These are phyloP conservation scores for Aspergillus latus DNA, from an alignment of 2,329 filamentous ascomycete species.

Conservation along the genomic window DNA sequence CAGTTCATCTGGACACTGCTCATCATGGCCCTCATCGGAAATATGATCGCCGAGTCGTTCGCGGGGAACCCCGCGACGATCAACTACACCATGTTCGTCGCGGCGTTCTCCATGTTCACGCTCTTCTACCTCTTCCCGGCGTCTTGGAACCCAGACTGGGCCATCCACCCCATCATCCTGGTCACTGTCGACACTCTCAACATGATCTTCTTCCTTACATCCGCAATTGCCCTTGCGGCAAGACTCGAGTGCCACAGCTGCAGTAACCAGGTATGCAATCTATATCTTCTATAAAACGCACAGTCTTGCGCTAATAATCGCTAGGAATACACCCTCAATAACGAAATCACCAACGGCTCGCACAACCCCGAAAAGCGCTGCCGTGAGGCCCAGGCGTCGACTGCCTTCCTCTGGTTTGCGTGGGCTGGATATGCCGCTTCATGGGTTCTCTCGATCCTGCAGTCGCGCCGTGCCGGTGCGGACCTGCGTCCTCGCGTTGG, in stretches of 20 bases:
- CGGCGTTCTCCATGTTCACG: constrained; percentile 49
- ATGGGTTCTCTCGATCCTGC: constrained; percentile 41
- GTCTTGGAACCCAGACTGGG: constrained; percentile 41
- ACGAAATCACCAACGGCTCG: constrained; percentile 49
- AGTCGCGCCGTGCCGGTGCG: constrained; percentile 32
- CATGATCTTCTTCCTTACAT: constrained; percentile 49
- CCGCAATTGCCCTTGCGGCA: constrained; percentile 51
- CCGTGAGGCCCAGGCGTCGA: constrained; percentile 52
- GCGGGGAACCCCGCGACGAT: constrained; percentile 58
- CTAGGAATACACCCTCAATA: constrained; percentile 38
- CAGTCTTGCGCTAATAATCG: not conserved
- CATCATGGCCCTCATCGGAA: constrained; percentile 61
- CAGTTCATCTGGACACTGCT: constrained; percentile 62
- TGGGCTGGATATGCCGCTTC: constrained; percentile 47
- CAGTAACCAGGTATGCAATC: constrained; percentile 43
- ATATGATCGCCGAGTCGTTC: constrained; percentile 58
- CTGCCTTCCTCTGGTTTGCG: constrained; percentile 54
- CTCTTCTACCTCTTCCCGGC: constrained; percentile 51
- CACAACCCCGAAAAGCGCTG: constrained; percentile 42
- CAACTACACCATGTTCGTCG: constrained; percentile 53
- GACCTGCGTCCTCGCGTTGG: constrained; percentile 37
- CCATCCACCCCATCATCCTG: constrained; percentile 45
- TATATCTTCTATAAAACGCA: not conserved
- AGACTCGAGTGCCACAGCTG: constrained; percentile 48
- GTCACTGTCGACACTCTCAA: constrained; percentile 49